Conservation (phyloP, 352 stramenopile species). For the Phytophthora megakarya region DNA sequence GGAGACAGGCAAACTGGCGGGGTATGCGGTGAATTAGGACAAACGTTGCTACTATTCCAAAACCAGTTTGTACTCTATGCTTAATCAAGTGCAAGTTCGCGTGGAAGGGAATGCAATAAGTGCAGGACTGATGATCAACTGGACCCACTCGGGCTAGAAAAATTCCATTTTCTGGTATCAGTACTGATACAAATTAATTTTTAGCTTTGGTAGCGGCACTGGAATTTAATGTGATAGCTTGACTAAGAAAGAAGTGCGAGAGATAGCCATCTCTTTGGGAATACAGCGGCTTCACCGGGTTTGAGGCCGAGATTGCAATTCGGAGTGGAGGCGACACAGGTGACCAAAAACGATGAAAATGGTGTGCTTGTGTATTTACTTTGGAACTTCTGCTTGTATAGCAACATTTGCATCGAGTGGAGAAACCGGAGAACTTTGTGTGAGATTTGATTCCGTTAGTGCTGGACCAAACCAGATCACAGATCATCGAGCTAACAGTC, state of each 20-base stretch:
- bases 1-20: constrained; percentile 72
- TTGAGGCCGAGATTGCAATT: constrained; percentile 94
- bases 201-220: constrained; percentile 90
- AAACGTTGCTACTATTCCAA: constrained; percentile 98
- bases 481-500: too few relatives aligned
- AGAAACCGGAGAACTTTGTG: constrained; percentile 70
- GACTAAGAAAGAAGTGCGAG: constrained; percentile 90
- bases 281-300: constrained; percentile 95
- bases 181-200: constrained; percentile 10
- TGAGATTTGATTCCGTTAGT: constrained; percentile 52
- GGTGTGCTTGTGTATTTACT: neutral
- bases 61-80: constrained; percentile 95
- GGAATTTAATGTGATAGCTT: constrained; percentile 92
- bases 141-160: constrained; percentile 87
- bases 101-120: constrained; percentile 32
- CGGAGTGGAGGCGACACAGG: constrained; percentile 91
- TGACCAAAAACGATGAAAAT: constrained; percentile 37
- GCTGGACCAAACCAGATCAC: too few relatives aligned
- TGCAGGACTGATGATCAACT: constrained; percentile 84
- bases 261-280: constrained; percentile 91
- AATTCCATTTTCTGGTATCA: neutral
- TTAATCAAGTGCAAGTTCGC: constrained; percentile 87
- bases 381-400: constrained; percentile 21
- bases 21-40: constrained; percentile 95
- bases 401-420: constrained; percentile 73